Base-by-base conservation (phyloP, 1,139 yeast species). In the Sugiyamaella paludigena region DNA sequence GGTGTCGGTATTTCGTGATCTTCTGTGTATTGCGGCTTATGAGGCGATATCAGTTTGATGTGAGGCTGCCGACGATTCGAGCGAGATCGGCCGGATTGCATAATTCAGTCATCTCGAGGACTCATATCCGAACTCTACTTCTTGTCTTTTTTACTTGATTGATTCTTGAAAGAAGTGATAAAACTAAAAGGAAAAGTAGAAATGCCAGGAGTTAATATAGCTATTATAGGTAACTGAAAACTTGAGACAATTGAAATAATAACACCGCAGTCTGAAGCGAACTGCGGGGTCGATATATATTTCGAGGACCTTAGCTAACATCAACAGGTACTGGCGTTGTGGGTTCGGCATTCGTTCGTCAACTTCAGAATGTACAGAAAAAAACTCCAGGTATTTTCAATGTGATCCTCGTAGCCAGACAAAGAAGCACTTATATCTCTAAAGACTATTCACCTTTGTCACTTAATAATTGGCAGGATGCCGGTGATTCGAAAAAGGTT, bases 321-420 rank as follows among this genome's bases (percentile, higher is more conserved):
- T 9, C n/a, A 40, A 11, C 11, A 70, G 89, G 89, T 51, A 83
- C 96, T 44, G 98, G 98, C 60, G 92, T 89, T 47, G 98, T 92
- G 53, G 99, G 99, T 51, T 78, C 94, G 33, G 89, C 96, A 47
- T 88, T 88, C 71, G 75, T 92, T 69, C 80, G 80, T 62, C 94
- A 85, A 71, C 76, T 91, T 58, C 65, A 69, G 24, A 62, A 73
- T 37, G 77, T 85, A 58, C 49, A 57, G 15, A 72, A 74, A 38
- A 59, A 66, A 35, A 36, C 62, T n/a, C 55, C 65, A 31, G 62
- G 67, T 39, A 52, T 63, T 26, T 88, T 83, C 75, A 85, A 88
- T 60, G 85, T 92, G 32, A 81, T 92, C 42, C 78, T 87, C 58
- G 78, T 92, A 53, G 89, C 96, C 45, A 83, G 87, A 61, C 77